Evolutionary conservation across 306 rosid genomes (phyloP), one percentile per base, ranked within the genome.

Genomic region (Pachyrhizus erosus): DNA sequence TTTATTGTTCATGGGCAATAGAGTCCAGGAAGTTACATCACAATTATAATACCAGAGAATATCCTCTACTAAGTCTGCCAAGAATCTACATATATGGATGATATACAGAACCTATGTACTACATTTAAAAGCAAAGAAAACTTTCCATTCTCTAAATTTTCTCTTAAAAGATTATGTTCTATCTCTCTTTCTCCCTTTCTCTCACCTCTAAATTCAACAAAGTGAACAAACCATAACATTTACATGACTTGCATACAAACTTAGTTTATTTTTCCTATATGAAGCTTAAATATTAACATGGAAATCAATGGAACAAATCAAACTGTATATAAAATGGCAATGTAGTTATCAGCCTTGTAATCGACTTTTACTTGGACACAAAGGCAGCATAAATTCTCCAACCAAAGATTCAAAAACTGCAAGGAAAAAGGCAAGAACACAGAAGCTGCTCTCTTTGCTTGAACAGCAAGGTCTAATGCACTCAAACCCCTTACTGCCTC

Each of bases 341-440:
- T n/a, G n/a, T n/a, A 29, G 42, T 17, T 45, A 21, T 39, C 70
- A 17, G 21, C 45, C 67, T 23, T 34, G 52, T 20, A 0, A 33
- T 15, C 52, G 55, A 52, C 31, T 34, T 68, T 37, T 33, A 67
- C 15, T 51, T 39, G 73, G 20, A 39, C 7, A 52, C 45, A 70
- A 43, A 60, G 37, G 17, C 61, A 10, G 78, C 49, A 42, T 70
- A 57, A 11, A 70, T 42, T 70, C 45, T 52, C 61, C 42, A 70
- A 5, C 54, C 39, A 15, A 66, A 66, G 20, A 48, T 67, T 33
- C 34, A 78, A 21, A 45, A 37, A 51, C 45, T 33, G 58, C 18
- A 21, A 68, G 13, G 14, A 20, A 23, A 68, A 48, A 7, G 10
- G 6, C 58, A 52, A 52, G 58, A 52, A 24, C 23, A 52, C 3